Evolutionary conservation across 441 rosid species (phyloP), one percentile per base, ranked within the genome.

Genomic region (Erodium texanum): DNA sequence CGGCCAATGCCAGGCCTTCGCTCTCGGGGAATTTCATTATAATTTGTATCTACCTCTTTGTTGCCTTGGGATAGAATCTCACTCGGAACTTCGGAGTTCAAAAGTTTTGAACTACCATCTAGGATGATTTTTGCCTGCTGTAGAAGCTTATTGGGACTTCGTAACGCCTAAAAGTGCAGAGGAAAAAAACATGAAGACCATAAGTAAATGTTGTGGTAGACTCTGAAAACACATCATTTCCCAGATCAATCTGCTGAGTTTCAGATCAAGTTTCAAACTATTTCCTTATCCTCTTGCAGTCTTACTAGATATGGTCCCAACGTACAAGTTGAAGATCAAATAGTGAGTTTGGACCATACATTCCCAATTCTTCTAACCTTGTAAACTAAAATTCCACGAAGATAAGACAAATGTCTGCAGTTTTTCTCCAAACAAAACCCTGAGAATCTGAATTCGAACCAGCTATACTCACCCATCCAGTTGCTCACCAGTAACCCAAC

Each of bases 1-100:
- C 87, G 86, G 48, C 82, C 87, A 68, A 85, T 74, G 19, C 81
- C 97, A 0, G 86, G 96, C 76, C 98, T 81, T 75, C 85, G 77
- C 69, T 79, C 89, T 59, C 81, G 81, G 19, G 79, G 87, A 65
- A 74, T 81, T 64, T 75, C 79, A 67, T 58, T 65, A 67, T 64
- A 78, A 20, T 75, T 78, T 69, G 62, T 76, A 62, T 8, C 68
- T 23, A 5, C 80, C 73, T 22, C 76, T 54, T 71, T 70, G 61
- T 54, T 16, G n/a, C 70, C 73, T 67, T 73, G 16, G 0, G 71
- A 68, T 18, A 68, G 71, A 32, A 23, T 66, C 45, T 48, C 68
- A 62, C 65, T 71, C 20, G 66, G 71, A 69, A 50, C 64, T 69
- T 75, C 70, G 65, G 52, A 32, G 54, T 76, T 70, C 36, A 73